Percentiles rank a stretch among this genome's conserved stretches.
Conservation (phyloP, 108 stramenopile species). For the Pseudonitzschia pungens region DNA sequence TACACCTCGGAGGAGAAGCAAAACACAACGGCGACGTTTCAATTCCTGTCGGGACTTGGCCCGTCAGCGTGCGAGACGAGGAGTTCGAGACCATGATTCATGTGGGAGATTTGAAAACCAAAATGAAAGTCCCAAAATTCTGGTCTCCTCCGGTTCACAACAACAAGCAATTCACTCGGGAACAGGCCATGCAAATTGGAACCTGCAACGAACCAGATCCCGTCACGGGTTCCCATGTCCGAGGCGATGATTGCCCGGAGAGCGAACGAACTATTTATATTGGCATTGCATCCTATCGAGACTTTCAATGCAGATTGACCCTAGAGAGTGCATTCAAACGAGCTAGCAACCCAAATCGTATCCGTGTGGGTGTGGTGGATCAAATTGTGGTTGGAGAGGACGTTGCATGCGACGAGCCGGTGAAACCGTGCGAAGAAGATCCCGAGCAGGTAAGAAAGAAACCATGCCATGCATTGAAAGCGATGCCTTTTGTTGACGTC, state of each 20-base stretch:
- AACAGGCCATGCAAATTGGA: constrained; percentile 72
- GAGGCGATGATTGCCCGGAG: constrained; percentile 68
- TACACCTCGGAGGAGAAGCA: neutral
- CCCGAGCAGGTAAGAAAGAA: constrained; percentile 31
- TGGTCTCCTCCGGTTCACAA: constrained; percentile 72
- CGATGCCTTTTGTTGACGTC: neutral
- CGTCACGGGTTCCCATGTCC: constrained; percentile 45
- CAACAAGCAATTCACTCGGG: constrained; percentile 58
- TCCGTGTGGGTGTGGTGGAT: constrained; percentile 78
- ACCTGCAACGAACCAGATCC: constrained; percentile 66
- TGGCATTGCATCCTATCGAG: constrained; percentile 79
- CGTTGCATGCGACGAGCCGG: constrained; percentile 69
- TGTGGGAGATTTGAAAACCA: constrained; percentile 61
- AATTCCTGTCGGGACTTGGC: constrained; percentile 60
- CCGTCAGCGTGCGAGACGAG: constrained; percentile 56
- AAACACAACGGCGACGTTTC: neutral
- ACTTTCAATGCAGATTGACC: constrained; percentile 76
- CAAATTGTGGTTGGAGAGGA: constrained; percentile 83
- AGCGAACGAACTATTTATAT: constrained; percentile 75
- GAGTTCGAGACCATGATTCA: constrained; percentile 67
- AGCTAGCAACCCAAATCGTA: constrained; percentile 60
- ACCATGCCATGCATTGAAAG: neutral
- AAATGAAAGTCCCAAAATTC: constrained; percentile 67
- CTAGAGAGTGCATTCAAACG: constrained; percentile 65
- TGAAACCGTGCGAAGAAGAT: constrained; percentile 62